Conservation (phyloP, 176 grass and related monocot species). For the Oryza punctata region DNA sequence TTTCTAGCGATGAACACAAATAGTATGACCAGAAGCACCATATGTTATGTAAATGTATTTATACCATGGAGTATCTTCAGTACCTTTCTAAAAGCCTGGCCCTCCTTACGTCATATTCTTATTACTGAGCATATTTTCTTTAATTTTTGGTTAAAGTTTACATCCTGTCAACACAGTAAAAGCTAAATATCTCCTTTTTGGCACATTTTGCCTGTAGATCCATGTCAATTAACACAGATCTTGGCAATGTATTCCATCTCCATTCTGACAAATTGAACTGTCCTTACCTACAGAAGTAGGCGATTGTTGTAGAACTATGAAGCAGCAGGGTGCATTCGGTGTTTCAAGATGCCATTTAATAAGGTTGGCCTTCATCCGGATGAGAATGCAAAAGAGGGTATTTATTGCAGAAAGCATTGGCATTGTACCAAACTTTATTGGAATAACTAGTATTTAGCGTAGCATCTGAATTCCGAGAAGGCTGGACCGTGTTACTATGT, state of each 20-base stretch:
- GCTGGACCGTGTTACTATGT: conserved; percentile 17
- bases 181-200: background rate
- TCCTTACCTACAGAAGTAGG: conserved; percentile 25
- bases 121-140: background rate
- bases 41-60: conserved; percentile 5
- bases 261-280: conserved; percentile 23
- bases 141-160: background rate
- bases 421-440: background rate
- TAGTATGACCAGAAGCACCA: background rate
- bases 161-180: background rate
- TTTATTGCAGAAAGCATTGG: conserved; percentile 5
- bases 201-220: conserved; percentile 5
- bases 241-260: background rate
- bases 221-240: background rate
- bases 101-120: background rate
- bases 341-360: conserved; percentile 27
- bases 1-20: background rate
- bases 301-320: background rate
- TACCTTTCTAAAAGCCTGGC: background rate
- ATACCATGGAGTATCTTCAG: background rate
- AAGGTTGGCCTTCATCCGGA: background rate
- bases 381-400: conserved; percentile 3
- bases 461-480: background rate
- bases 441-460: background rate
- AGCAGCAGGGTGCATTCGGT: background rate